These are phyloP conservation scores for Ambrosiella beaveri DNA, from an alignment of 2,329 filamentous ascomycete species.

Conservation along the genomic window DNA sequence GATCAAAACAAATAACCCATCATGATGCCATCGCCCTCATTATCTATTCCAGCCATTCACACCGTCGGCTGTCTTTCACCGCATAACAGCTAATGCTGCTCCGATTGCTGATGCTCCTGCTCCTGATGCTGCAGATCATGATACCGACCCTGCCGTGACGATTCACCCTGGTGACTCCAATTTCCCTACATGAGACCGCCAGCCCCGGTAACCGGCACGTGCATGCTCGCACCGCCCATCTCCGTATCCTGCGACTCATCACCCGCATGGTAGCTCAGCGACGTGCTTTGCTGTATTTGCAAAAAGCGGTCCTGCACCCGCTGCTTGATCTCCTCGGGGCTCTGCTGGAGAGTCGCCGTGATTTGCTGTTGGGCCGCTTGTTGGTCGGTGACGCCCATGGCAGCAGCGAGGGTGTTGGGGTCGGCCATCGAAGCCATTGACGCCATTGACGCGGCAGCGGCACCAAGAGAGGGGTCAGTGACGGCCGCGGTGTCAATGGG, in stretches of 20 bases:
- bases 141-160: neutral
- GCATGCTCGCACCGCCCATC: neutral
- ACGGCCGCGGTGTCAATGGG: conserved; percentile 9
- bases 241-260: neutral
- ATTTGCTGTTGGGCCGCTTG: conserved; percentile 9
- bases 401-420: conserved; percentile 1
- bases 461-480: conserved; percentile 9
- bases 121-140: too few species aligned
- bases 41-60: neutral
- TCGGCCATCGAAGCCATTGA: conserved; percentile 4
- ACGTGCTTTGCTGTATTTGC: conserved; percentile 7
- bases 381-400: conserved; percentile 1
- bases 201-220: neutral
- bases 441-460: conserved; percentile 6
- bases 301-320: conserved; percentile 10
- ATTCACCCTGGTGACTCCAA: too few species aligned
- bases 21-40: neutral
- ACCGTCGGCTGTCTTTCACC: too few species aligned
- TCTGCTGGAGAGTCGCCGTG: conserved; percentile 6
- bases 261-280: conserved; percentile 1
- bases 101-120: too few species aligned
- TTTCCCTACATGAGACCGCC: neutral
- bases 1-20: conserved; percentile 1
- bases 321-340: conserved; percentile 8
- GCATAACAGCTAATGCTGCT: too few species aligned